phyloP scores from a whole-genome alignment of 495 filamentous ascomycete genomes.

The Clohesyomyces aquaticus region DNA sequence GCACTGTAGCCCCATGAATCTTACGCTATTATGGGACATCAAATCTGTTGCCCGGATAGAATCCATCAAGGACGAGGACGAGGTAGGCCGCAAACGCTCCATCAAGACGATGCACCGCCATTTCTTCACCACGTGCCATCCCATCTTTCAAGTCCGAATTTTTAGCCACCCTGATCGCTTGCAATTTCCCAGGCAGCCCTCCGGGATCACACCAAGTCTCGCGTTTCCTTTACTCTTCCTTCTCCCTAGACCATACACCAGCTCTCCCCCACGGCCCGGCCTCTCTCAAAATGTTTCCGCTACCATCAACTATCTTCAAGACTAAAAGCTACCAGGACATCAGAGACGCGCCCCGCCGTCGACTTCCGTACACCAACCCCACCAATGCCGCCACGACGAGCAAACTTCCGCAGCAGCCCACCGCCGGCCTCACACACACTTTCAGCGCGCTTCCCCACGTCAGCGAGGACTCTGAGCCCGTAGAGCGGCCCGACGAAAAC shows the following conservation, averaged over 20 bases:
- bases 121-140: neutral
- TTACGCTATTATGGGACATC: neutral
- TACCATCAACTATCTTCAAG: conserved; percentile 5
- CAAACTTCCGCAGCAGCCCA: neutral
- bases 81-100: neutral
- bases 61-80: neutral
- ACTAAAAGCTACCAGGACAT: neutral
- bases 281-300: conserved; percentile 1
- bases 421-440: neutral
- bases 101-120: neutral
- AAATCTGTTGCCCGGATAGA: neutral
- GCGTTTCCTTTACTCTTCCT: neutral
- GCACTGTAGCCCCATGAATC: neutral
- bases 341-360: neutral
- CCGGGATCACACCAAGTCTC: neutral
- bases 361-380: neutral
- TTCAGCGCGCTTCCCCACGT: neutral
- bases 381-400: neutral
- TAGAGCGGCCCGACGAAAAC: conserved; percentile 1
- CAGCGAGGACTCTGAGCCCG: neutral
- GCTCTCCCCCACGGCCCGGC: neutral
- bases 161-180: neutral
- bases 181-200: neutral
- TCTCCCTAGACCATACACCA: neutral
- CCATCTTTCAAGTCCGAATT: neutral